These are phyloP conservation scores for Cladorrhinum samala DNA, from an alignment of 495 filamentous ascomycete genomes.

Conservation along the genomic window DNA sequence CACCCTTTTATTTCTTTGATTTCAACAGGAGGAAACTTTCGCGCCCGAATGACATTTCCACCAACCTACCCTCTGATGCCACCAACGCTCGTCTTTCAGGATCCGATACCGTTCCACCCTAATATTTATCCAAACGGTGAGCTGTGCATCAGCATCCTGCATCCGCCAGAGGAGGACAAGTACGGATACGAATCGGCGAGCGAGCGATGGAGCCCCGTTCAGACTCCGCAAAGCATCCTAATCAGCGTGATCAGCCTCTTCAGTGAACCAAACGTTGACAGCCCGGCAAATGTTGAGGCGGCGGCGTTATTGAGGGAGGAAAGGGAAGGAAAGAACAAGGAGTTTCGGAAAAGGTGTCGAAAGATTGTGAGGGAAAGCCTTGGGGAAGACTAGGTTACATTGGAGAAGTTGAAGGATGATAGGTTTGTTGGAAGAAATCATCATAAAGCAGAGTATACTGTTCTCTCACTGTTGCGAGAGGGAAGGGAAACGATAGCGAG, in stretches of 20 bases:
- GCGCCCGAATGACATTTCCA: conserved; percentile 72
- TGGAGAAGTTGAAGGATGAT: neutral
- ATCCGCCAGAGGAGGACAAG: conserved; percentile 92
- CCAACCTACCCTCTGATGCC: conserved; percentile 81
- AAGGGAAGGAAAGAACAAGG: conserved; percentile 49
- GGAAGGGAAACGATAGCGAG: no score
- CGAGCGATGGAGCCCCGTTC: conserved; percentile 95
- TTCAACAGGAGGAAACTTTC: conserved; percentile 74
- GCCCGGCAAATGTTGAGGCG: conserved; percentile 90
- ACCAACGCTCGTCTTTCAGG: conserved; percentile 85
- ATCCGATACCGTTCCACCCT: conserved; percentile 81
- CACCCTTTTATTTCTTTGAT: neutral
- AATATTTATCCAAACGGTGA: conserved; percentile 89
- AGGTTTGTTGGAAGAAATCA: neutral
- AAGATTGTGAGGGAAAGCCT: conserved; percentile 78
- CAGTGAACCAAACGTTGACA: conserved; percentile 88
- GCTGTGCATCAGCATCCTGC: conserved; percentile 95
- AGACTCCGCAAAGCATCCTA: conserved; percentile 92
- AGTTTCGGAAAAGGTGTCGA: conserved; percentile 70
- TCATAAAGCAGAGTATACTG: neutral
- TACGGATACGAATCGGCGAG: conserved; percentile 90
- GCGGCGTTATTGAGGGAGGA: conserved; percentile 83
- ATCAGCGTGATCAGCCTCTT: conserved; percentile 91
- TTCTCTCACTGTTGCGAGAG: no score
- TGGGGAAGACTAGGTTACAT: conserved; percentile 54